Percentiles rank a stretch among this genome's conserved stretches.
Evolutionary conservation across 1,284 basidiomycete species (phyloP).

Genomic region (Sanghuangporus sanghuang): DNA sequence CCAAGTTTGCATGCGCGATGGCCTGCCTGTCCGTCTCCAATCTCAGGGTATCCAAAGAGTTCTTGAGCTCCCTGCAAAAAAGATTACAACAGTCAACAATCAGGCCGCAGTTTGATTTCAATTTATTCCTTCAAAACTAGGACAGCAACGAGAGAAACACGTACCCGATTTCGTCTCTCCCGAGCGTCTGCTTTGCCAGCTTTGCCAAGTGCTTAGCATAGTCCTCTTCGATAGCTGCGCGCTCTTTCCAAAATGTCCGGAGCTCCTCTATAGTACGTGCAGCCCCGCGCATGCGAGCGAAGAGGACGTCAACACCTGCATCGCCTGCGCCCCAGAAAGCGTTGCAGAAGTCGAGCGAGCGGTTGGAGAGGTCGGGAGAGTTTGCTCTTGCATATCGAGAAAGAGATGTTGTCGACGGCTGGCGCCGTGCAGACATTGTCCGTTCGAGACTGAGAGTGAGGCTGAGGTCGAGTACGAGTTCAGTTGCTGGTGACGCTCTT

Average conservation of each 20-base stretch:
- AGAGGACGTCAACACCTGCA: conserved; percentile 86
- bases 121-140: neutral
- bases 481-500: neutral
- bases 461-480: neutral
- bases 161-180: conserved; percentile 89
- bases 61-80: conserved; percentile 64
- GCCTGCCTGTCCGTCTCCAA: conserved; percentile 84
- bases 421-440: conserved; percentile 58
- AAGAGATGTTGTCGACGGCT: conserved; percentile 70
- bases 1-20: conserved; percentile 61
- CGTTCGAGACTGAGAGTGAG: conserved; percentile 8
- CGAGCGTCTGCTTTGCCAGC: conserved; percentile 74
- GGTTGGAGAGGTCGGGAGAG: conserved; percentile 43
- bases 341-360: conserved; percentile 88
- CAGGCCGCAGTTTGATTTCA: neutral
- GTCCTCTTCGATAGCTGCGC: conserved; percentile 90
- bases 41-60: conserved; percentile 73
- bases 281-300: conserved; percentile 82
- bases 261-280: conserved; percentile 88
- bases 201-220: conserved; percentile 87
- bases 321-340: conserved; percentile 91
- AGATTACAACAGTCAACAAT: conserved; percentile 14
- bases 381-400: conserved; percentile 56
- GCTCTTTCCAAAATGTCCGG: conserved; percentile 83
- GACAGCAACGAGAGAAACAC: conserved; percentile 27